Conservation (phyloP, 257 asterid genomes). For the Dorcoceras hygrometricum region DNA sequence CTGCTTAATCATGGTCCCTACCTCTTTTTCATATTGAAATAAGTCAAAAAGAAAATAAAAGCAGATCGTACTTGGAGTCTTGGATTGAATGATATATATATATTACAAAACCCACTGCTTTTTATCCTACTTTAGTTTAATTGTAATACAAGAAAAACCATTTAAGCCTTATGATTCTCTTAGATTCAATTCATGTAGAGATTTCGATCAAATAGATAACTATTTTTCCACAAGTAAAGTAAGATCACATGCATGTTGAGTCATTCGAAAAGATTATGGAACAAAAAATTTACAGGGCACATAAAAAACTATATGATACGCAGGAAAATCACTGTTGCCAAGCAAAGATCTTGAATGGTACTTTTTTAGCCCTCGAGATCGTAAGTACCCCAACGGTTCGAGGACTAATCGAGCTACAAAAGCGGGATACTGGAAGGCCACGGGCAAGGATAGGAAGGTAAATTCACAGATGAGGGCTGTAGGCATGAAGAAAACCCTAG, state of each 20-base stretch:
- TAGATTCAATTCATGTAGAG: background rate
- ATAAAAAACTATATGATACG: background rate
- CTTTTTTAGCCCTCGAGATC: slow-evolving; percentile 91
- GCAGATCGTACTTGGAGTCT: background rate
- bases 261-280: background rate
- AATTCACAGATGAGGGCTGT: slow-evolving; percentile 73
- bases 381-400: slow-evolving; percentile 94
- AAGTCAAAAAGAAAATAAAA: slow-evolving; percentile 31
- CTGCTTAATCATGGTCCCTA: slow-evolving; percentile 45
- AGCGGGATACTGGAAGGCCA: slow-evolving; percentile 99
- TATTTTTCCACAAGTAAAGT: too few relatives aligned
- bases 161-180: background rate
- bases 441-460: slow-evolving; percentile 92
- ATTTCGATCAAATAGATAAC: background rate
- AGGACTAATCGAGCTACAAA: slow-evolving; percentile 94
- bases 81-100: slow-evolving; percentile 7
- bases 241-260: background rate
- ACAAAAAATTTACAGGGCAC: background rate
- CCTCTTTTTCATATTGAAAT: slow-evolving; percentile 44
- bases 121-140: slow-evolving; percentile 16
- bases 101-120: slow-evolving; percentile 26
- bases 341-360: slow-evolving; percentile 99
- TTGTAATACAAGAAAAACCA: background rate
- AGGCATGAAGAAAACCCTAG: slow-evolving; percentile 98
- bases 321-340: slow-evolving; percentile 89